Conservation (phyloP, 1,284 basidiomycete genomes). For the Pyrrhoderma lamaoense region DNA sequence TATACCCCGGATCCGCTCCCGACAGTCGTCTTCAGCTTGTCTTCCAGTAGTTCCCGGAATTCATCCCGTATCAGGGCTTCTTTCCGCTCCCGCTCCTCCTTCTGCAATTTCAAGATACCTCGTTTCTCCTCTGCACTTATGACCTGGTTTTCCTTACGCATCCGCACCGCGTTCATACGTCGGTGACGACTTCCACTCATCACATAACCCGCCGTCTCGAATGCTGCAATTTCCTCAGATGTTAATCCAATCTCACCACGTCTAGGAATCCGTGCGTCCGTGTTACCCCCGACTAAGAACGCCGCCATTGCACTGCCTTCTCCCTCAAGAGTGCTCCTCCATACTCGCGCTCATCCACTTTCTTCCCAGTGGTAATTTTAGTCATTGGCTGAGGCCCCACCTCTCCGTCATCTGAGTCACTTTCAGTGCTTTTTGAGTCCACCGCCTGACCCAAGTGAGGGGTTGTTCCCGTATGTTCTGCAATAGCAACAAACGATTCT, state of each 20-base stretch:
- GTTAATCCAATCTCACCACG: conserved; percentile 97
- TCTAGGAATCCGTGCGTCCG: conserved; percentile 87
- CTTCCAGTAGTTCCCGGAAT: conserved; percentile 72
- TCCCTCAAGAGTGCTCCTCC: conserved; percentile 81
- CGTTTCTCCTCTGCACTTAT: conserved; percentile 97
- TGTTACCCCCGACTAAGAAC: conserved; percentile 79
- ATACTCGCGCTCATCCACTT: conserved; percentile 71
- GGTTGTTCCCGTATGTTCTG: conserved; percentile 7
- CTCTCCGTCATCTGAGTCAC: conserved; percentile 40
- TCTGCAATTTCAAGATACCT: conserved; percentile 87
- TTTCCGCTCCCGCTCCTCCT: conserved; percentile 85
- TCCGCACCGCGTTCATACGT: conserved; percentile 95
- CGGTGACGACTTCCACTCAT: conserved; percentile 94
- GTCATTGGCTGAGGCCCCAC: conserved; percentile 54
- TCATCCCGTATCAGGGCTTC: conserved; percentile 77
- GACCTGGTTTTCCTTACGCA: conserved; percentile 98
- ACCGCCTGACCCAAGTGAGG: conserved; percentile 4
- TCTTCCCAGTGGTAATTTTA: conserved; percentile 34
- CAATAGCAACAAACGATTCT: conserved; percentile 22
- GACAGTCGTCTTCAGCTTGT: conserved; percentile 49
- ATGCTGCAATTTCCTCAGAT: conserved; percentile 79
- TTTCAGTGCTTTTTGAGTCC: conserved; percentile 21
- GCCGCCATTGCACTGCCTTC: conserved; percentile 97
- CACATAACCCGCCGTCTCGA: conserved; percentile 90
- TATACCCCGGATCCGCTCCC: too few relatives aligned